Evolutionary conservation across 805 yeast species (phyloP).

Genomic region (Sugiyamaella qingdaonensis): DNA sequence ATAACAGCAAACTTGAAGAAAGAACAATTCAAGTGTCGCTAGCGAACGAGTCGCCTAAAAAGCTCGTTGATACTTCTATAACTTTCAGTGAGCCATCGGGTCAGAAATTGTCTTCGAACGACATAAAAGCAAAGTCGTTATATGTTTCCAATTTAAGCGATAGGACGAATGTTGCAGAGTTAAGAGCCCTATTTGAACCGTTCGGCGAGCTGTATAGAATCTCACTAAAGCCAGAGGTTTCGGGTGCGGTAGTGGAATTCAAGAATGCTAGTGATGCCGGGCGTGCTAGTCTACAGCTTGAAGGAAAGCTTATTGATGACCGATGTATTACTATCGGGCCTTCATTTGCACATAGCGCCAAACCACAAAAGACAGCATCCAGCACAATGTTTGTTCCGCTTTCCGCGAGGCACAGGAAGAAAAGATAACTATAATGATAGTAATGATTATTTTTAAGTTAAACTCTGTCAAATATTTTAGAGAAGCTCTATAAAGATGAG

Average conservation of each 20-base stretch:
- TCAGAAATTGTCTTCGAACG: background rate
- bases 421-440: background rate
- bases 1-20: constrained; percentile 42
- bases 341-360: background rate
- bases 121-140: constrained; percentile 7
- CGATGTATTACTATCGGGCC: constrained; percentile 1
- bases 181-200: constrained; percentile 11
- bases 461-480: background rate
- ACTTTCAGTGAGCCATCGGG: background rate
- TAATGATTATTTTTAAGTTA: background rate
- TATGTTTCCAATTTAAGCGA: constrained; percentile 18
- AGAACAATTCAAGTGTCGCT: constrained; percentile 47
- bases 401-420: background rate
- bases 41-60: constrained; percentile 30
- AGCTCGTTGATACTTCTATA: background rate
- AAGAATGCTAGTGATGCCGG: constrained; percentile 16
- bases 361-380: background rate
- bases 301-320: constrained; percentile 12
- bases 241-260: constrained; percentile 17
- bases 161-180: constrained; percentile 13
- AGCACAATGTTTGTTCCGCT: constrained; percentile 9
- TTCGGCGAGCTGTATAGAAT: constrained; percentile 14
- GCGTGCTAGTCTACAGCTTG: constrained; percentile 17
- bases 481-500: background rate
- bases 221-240: constrained; percentile 9